These are phyloP conservation scores for Skeletonema menzelii DNA, from an alignment of 108 stramenopile genomes.

Conservation along the genomic window DNA sequence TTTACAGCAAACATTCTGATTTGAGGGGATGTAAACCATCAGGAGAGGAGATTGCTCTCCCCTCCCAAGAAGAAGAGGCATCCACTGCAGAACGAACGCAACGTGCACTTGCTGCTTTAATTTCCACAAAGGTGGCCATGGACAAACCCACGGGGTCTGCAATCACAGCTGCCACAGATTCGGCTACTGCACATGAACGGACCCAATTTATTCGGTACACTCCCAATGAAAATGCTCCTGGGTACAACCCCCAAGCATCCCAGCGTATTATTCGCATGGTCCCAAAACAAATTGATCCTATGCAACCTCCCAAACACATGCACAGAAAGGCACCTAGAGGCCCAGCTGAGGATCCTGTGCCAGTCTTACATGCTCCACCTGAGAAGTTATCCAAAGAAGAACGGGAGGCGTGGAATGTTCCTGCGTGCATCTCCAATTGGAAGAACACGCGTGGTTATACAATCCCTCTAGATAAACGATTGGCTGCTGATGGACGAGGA, in stretches of 20 bases:
- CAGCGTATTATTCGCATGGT: constrained; percentile 98
- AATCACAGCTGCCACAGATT: constrained; percentile 72
- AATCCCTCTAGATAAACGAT: constrained; percentile 97
- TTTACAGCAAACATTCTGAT: constrained; percentile 85
- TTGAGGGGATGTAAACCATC: constrained; percentile 75
- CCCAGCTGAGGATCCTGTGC: constrained; percentile 91
- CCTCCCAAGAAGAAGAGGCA: constrained; percentile 86
- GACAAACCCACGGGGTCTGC: constrained; percentile 86
- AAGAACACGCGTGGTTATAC: constrained; percentile 98
- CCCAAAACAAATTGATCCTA: constrained; percentile 96
- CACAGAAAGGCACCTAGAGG: constrained; percentile 95
- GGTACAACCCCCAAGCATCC: constrained; percentile 91
- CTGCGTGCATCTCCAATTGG: constrained; percentile 98
- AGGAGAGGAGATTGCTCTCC: constrained; percentile 82
- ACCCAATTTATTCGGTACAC: constrained; percentile 96
- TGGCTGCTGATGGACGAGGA: constrained; percentile 98
- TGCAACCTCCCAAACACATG: constrained; percentile 99
- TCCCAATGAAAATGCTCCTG: constrained; percentile 96
- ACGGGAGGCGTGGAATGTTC: constrained; percentile 96
- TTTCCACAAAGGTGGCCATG: constrained; percentile 79
- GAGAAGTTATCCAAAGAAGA: constrained; percentile 86
- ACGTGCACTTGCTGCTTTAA: constrained; percentile 80
- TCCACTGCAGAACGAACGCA: constrained; percentile 87
- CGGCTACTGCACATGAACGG: constrained; percentile 75
- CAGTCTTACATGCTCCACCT: constrained; percentile 85